Evolutionary conservation across 73 alveolate genomes (phyloP).

Genomic region (Paramecium pentaurelia): DNA sequence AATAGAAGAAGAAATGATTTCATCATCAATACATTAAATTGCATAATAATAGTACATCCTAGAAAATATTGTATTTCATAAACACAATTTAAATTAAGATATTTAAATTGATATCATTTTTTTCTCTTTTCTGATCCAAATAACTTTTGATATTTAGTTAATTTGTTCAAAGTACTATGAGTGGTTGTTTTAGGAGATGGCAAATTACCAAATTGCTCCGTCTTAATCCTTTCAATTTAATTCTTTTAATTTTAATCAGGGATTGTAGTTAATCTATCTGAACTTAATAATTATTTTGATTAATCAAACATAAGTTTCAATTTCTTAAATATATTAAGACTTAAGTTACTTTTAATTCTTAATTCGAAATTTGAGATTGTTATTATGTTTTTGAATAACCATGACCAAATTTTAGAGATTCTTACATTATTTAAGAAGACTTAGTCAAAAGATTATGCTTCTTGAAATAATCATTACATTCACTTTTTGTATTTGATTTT

Average conservation of each 20-base stretch:
- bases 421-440: background rate
- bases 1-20: slow-evolving; percentile 54
- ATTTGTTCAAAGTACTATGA: background rate
- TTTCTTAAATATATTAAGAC: background rate
- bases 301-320: slow-evolving; percentile 30
- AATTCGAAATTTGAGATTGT: background rate
- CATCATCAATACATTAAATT: background rate
- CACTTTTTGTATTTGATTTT: background rate
- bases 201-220: background rate
- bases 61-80: background rate
- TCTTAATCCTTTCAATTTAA: background rate
- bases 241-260: slow-evolving; percentile 17
- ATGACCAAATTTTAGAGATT: background rate
- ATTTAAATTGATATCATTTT: background rate
- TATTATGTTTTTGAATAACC: background rate
- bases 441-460: slow-evolving; percentile 3
- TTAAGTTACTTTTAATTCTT: background rate
- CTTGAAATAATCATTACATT: background rate
- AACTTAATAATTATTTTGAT: background rate
- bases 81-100: background rate
- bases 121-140: slow-evolving; percentile 41
- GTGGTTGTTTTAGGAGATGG: slow-evolving; percentile 44
- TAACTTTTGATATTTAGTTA: background rate
- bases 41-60: background rate
- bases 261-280: slow-evolving; percentile 28